phyloP scores from a whole-genome alignment of 139 green algal species.

The Chlamydomonas applanata region DNA sequence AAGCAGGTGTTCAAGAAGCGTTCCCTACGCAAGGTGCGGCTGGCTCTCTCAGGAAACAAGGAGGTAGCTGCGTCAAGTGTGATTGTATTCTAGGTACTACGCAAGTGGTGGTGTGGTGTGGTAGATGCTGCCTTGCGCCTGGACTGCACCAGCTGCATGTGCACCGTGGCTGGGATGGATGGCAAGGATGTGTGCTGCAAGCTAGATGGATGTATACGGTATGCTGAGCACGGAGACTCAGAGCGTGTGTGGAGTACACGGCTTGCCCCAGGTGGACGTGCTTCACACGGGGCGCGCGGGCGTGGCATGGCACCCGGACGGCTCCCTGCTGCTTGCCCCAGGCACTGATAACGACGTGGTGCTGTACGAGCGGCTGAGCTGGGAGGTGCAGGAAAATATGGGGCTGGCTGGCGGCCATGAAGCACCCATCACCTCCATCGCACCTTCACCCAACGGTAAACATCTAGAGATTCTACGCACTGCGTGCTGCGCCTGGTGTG shows the following conservation, averaged over 20 bases:
- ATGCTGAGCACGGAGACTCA: no score
- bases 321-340: slow-evolving; percentile 60
- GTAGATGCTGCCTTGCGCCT: no score
- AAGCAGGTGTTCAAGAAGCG: slow-evolving; percentile 25
- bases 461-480: no score
- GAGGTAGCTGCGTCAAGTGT: no score
- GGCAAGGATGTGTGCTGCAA: no score
- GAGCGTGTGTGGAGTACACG: no score
- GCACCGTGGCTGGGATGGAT: no score
- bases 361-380: slow-evolving; percentile 69
- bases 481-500: no score
- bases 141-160: no score
- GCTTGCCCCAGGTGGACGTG: no score
- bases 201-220: no score
- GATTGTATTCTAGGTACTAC: slow-evolving; percentile 2
- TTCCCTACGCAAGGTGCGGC: slow-evolving; percentile 33
- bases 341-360: slow-evolving; percentile 44
- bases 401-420: slow-evolving; percentile 48
- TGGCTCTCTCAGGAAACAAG: not conserved
- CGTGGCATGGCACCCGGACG: slow-evolving; percentile 75
- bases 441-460: slow-evolving; percentile 83
- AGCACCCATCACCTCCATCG: slow-evolving; percentile 42
- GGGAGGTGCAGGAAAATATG: slow-evolving; percentile 23
- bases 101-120: slow-evolving; percentile 20
- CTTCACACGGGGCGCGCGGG: no score